phyloP scores from a whole-genome alignment of 2,329 filamentous ascomycete species.

The Raffaelea deltoideospora region DNA sequence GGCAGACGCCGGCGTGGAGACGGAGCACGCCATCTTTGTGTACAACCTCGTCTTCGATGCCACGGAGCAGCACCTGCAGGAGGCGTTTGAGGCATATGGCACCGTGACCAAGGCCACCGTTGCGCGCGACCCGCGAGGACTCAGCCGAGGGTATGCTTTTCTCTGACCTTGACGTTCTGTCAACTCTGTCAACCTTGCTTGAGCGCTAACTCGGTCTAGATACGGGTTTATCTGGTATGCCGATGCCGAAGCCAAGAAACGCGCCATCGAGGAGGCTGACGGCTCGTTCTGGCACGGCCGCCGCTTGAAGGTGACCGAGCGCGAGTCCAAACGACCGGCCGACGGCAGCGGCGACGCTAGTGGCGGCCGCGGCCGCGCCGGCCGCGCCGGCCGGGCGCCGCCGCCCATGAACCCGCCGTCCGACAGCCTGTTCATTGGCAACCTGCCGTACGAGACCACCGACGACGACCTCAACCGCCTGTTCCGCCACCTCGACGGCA shows the following conservation, averaged over 20 bases:
- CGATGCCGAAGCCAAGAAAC: slow-evolving; percentile 9
- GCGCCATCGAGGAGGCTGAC: slow-evolving; percentile 16
- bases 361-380: not conserved
- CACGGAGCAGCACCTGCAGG: slow-evolving; percentile 17
- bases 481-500: slow-evolving; percentile 54
- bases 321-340: slow-evolving; percentile 3
- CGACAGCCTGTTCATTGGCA: slow-evolving; percentile 57
- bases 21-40: slow-evolving; percentile 14
- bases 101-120: slow-evolving; percentile 11
- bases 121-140: slow-evolving; percentile 18
- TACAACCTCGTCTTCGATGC: slow-evolving; percentile 21
- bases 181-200: too few relatives aligned
- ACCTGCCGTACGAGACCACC: slow-evolving; percentile 74
- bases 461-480: slow-evolving; percentile 69
- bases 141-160: slow-evolving; percentile 16
- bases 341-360: not conserved
- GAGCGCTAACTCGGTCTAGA: slow-evolving; percentile 8
- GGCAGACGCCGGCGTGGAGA: slow-evolving; percentile 5
- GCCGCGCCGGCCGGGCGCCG: too few relatives aligned
- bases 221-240: slow-evolving; percentile 19
- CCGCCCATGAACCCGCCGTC: too few relatives aligned
- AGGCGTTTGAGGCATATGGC: slow-evolving; percentile 19
- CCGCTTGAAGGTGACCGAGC: slow-evolving; percentile 14
- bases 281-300: slow-evolving; percentile 23
- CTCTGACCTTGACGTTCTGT: not conserved